Evolutionary conservation across 2,329 filamentous ascomycete species (phyloP).

Genomic region (Fusarium heterosporum): DNA sequence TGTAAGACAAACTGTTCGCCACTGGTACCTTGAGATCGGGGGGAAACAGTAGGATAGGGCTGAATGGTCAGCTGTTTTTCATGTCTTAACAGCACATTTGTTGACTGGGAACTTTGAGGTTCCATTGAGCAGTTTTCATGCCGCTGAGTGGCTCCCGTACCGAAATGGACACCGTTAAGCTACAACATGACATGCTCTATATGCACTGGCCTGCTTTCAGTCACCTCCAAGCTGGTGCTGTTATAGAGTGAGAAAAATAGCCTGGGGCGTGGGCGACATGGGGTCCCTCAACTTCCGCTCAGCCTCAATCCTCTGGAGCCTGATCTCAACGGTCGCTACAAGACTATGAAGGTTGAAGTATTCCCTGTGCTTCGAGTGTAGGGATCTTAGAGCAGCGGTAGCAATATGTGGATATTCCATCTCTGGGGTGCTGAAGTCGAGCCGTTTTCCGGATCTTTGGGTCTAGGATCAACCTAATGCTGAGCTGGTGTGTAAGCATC

Average conservation of each 20-base stretch:
- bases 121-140: slow-evolving; percentile 20
- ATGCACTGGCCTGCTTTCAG: slow-evolving; percentile 27
- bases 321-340: slow-evolving; percentile 10
- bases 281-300: slow-evolving; percentile 23
- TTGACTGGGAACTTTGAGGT: not conserved
- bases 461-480: slow-evolving; percentile 10
- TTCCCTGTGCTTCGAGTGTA: slow-evolving; percentile 5
- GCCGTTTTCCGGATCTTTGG: slow-evolving; percentile 5
- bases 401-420: slow-evolving; percentile 19
- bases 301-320: slow-evolving; percentile 29
- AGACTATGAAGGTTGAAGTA: not conserved
- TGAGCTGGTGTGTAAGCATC: slow-evolving; percentile 17
- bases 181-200: slow-evolving; percentile 25
- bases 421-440: slow-evolving; percentile 34
- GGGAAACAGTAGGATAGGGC: slow-evolving; percentile 35
- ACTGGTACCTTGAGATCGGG: slow-evolving; percentile 22
- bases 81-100: slow-evolving; percentile 16
- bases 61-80: slow-evolving; percentile 42
- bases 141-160: slow-evolving; percentile 7
- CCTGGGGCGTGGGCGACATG: not conserved
- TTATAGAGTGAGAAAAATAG: slow-evolving; percentile 5
- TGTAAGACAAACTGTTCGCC: slow-evolving; percentile 28
- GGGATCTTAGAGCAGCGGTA: slow-evolving; percentile 9
- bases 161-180: slow-evolving; percentile 29
- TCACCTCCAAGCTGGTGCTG: slow-evolving; percentile 22